phyloP scores from a whole-genome alignment of 176 grass and related monocot genomes.

The Saccharum spontaneum region DNA sequence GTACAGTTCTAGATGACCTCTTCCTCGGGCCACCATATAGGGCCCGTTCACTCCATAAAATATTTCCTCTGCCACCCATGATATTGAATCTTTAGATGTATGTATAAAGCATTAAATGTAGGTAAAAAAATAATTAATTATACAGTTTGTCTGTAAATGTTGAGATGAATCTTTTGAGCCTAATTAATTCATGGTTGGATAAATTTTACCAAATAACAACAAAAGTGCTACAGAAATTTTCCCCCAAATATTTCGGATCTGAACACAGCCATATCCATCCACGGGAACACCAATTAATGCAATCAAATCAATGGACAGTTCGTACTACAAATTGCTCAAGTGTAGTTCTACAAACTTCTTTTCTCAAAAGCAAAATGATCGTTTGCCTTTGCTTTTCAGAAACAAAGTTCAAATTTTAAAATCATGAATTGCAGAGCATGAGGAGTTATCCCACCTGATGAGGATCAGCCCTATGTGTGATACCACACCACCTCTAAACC shows the following conservation, averaged over 20 bases:
- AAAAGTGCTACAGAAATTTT: too few species aligned
- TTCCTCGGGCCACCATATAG: neutral
- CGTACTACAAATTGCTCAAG: neutral
- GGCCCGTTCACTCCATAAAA: too few species aligned
- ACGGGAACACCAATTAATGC: neutral
- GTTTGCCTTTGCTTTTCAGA: neutral
- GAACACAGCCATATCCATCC: too few species aligned
- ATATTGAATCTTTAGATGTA: too few species aligned
- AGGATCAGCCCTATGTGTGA: neutral
- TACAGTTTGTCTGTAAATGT: too few species aligned
- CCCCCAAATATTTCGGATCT: too few species aligned
- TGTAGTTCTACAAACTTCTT: neutral
- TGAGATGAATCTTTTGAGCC: too few species aligned
- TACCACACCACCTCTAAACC: neutral
- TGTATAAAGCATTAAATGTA: too few species aligned
- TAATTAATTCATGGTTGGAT: too few species aligned
- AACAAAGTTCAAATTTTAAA: constrained; percentile 3
- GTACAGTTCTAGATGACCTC: constrained; percentile 26
- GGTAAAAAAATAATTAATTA: too few species aligned
- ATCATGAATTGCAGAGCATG: neutral
- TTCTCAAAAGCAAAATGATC: neutral
- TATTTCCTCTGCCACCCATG: too few species aligned
- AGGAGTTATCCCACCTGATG: neutral
- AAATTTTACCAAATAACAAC: too few species aligned
- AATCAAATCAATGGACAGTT: neutral